phyloP scores from a whole-genome alignment of 2,329 filamentous ascomycete genomes.

The Aureobasidium melanogenum region DNA sequence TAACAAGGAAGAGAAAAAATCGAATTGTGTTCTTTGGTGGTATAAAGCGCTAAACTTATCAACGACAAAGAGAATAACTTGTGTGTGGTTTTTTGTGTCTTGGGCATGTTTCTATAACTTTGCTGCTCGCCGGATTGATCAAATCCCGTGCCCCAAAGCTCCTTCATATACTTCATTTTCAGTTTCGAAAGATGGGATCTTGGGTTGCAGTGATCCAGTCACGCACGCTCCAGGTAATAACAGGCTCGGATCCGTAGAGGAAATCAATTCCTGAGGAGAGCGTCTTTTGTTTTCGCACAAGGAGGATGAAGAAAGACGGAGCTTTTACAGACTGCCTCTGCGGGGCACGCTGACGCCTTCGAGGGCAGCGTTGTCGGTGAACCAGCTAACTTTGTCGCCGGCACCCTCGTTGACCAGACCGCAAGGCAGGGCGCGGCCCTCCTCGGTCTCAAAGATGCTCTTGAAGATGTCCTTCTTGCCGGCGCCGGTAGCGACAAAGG shows the following conservation, averaged over 20 bases:
- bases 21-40: background rate
- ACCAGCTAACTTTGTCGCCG: constrained; percentile 88
- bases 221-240: background rate
- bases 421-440: constrained; percentile 67
- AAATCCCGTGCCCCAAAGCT: background rate
- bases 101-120: background rate
- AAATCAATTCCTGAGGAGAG: background rate
- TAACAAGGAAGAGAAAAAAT: background rate
- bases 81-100: background rate
- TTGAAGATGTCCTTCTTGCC: constrained; percentile 90
- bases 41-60: background rate
- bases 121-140: background rate
- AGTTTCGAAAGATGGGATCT: background rate
- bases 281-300: background rate
- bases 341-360: constrained; percentile 76
- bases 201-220: background rate
- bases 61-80: background rate
- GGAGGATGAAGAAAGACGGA: no score
- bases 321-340: constrained; percentile 55
- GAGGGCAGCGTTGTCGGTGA: constrained; percentile 77
- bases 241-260: background rate
- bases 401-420: constrained; percentile 76
- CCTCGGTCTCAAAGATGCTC: constrained; percentile 76
- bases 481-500: constrained; percentile 81
- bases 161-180: background rate